phyloP scores from a whole-genome alignment of 2,329 filamentous ascomycete genomes.

The Rhynchosporium secalis region DNA sequence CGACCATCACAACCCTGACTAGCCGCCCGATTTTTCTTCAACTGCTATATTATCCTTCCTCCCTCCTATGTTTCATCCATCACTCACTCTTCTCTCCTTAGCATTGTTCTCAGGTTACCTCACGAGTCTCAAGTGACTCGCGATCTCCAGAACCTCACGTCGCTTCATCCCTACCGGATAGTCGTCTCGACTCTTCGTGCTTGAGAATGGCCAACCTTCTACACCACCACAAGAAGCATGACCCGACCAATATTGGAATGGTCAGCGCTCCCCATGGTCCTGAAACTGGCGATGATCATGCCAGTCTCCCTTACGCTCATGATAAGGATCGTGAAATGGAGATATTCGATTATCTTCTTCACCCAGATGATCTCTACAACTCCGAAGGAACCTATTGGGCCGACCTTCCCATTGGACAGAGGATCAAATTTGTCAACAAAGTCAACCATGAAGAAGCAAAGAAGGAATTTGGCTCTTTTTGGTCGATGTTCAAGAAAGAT shows the following conservation, averaged over 20 bases:
- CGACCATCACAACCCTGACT: constrained; percentile 7
- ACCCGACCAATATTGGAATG: constrained; percentile 34
- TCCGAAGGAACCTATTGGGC: constrained; percentile 88
- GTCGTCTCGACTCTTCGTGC: background rate
- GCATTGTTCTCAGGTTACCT: background rate
- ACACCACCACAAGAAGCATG: constrained; percentile 33
- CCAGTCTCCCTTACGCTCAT: constrained; percentile 25
- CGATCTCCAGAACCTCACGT: background rate
- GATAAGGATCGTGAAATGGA: constrained; percentile 48
- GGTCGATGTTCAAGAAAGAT: constrained; percentile 81
- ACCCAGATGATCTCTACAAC: constrained; percentile 86
- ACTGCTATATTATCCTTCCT: constrained; percentile 1
- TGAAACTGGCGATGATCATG: constrained; percentile 38
- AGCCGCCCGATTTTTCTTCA: background rate
- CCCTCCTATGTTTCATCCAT: background rate
- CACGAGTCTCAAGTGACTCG: constrained; percentile 11
- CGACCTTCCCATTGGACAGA: constrained; percentile 71
- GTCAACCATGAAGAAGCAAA: constrained; percentile 71
- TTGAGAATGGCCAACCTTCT: constrained; percentile 31
- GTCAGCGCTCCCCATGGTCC: constrained; percentile 38
- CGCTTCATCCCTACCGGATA: background rate
- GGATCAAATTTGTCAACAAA: constrained; percentile 71
- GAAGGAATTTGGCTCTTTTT: constrained; percentile 66
- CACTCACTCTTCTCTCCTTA: background rate
- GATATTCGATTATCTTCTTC: constrained; percentile 74